A percentile compares a stretch with the other conserved stretches of the same genome.
Conservation (phyloP, 116 monocot genomes). For the Posidonia oceanica region DNA sequence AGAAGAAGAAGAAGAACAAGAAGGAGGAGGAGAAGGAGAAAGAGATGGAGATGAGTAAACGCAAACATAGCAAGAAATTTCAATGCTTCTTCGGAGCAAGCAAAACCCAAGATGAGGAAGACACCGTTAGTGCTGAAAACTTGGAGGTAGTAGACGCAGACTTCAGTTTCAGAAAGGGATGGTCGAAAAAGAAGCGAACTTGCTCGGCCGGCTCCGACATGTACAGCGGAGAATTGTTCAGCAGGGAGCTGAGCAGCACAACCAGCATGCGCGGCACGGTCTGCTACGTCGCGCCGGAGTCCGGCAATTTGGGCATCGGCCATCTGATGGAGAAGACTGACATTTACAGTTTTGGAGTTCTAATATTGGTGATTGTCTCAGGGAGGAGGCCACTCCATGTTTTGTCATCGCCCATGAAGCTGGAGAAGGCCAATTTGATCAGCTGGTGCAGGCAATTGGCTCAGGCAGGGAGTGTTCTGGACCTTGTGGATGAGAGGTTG, state of each 20-base stretch:
- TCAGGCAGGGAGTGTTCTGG: conserved; percentile 39
- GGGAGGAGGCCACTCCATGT: conserved; percentile 75
- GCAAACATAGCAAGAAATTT: conserved; percentile 5
- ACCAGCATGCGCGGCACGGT: conserved; percentile 83
- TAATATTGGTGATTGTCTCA: conserved; percentile 61
- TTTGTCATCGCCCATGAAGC: conserved; percentile 52
- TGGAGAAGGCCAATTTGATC: conserved; percentile 65
- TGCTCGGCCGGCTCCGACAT: conserved; percentile 21
- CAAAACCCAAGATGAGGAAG: background rate
- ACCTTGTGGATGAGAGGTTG: conserved; percentile 68
- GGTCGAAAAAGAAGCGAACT: conserved; percentile 24
- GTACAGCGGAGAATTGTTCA: conserved; percentile 45
- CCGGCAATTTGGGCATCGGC: conserved; percentile 3
- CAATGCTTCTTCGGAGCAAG: conserved; percentile 15
- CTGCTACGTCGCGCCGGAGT: conserved; percentile 75
- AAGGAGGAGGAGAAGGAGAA: too few species aligned
- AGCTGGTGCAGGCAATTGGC: conserved; percentile 62
- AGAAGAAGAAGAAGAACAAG: conserved; percentile 1
- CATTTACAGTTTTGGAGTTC: conserved; percentile 77
- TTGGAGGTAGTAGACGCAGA: background rate
- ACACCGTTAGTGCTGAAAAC: background rate
- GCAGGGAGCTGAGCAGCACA: conserved; percentile 59
- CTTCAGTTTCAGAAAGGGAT: conserved; percentile 20
- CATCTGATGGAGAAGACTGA: conserved; percentile 57
- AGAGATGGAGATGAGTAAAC: conserved; percentile 14